Percentiles rank a stretch among this genome's conserved stretches.
These are phyloP conservation scores for Hemileccinum impolitum DNA, from an alignment of 768 basidiomycete species.

Conservation along the genomic window DNA sequence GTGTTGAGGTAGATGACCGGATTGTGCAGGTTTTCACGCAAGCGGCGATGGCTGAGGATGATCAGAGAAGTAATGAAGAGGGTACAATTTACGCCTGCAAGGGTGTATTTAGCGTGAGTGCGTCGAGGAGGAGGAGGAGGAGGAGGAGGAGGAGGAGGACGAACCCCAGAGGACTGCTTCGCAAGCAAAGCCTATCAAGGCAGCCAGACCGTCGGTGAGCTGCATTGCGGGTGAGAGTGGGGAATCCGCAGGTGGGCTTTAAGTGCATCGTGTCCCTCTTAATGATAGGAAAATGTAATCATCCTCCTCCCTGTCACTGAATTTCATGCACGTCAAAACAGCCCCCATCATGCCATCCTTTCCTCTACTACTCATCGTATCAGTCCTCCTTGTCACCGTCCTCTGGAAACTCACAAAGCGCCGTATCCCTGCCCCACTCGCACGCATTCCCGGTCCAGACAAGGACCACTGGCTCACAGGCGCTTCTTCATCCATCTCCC, in stretches of 20 bases:
- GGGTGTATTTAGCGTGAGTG: too few relatives aligned
- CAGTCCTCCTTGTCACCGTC: slow-evolving; percentile 1
- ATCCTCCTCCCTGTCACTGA: too few relatives aligned
- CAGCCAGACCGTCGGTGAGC: slow-evolving; percentile 30
- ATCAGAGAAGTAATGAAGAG: slow-evolving; percentile 30
- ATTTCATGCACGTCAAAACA: too few relatives aligned
- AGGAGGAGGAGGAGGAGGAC: not conserved
- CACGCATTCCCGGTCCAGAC: slow-evolving; percentile 26
- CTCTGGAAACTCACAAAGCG: slow-evolving; percentile 18
- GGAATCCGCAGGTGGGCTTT: not conserved
- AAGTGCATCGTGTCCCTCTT: too few relatives aligned
- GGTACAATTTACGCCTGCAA: slow-evolving; percentile 18
- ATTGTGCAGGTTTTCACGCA: slow-evolving; percentile 12
- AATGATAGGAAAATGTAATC: too few relatives aligned
- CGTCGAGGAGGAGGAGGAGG: too few relatives aligned
- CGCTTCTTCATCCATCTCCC: not conserved
- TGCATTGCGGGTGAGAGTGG: slow-evolving; percentile 8
- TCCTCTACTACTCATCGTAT: slow-evolving; percentile 1
- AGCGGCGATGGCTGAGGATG: slow-evolving; percentile 17
- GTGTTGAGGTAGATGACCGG: slow-evolving; percentile 28
- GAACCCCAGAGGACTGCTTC: slow-evolving; percentile 37
- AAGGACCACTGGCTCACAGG: slow-evolving; percentile 37
- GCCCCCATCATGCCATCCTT: slow-evolving; percentile 2
- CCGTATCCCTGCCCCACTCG: slow-evolving; percentile 13
- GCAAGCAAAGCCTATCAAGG: slow-evolving; percentile 36